Evolutionary conservation across 108 stramenopile species (phyloP), one percentile per base, ranked within the genome.

Genomic region (Pelagomonas calceolata): DNA sequence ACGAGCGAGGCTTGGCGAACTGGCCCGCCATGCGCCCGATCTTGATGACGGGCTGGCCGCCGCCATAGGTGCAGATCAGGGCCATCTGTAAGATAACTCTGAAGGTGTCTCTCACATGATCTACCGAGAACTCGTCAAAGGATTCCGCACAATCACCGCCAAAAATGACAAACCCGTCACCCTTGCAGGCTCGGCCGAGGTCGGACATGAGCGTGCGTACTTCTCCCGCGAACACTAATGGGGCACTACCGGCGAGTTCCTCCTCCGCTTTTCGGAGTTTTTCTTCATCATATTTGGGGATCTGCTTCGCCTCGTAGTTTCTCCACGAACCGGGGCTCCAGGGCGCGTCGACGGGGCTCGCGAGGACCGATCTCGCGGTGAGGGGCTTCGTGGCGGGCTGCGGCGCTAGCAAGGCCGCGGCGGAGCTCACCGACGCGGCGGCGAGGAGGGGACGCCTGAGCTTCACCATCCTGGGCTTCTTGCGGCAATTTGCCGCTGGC

Each of bases 111-210:
- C 95, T 87, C 37, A 95, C 86, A 70, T 94, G 92, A 81, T 94
- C 91, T 21, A 91, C 93, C 75, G 90, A 89, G 85, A 92, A 94
- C 74, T 94, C 90, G 66, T 91, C 84, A 76, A 97, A 95, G 71
- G 88, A 82, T 79, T 97, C 95, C 32, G 98, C 96, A 80, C 96
- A 99, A 81, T 99, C 98, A 17, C 98, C 98, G 18, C 96, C 98
- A 92, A 97, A 96, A 66, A 99, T 85, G 65, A 99, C 81, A 75
- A 99, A 97, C 44, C 95, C 93, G 76, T 98, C 90, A 29, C 98
- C 98, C 74, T 83, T 82, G 45, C 90, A 87, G 36, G 92, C 96
- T 65, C 92, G 86, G 31, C 92, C 93, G 36, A 98, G 85, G 66
- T 93, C 82, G 71, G 90, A 89, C 71, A 91, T 94, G 31, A 98